Evolutionary conservation across 2,329 filamentous ascomycete genomes (phyloP).

Genomic region (Colletotrichum sp.): DNA sequence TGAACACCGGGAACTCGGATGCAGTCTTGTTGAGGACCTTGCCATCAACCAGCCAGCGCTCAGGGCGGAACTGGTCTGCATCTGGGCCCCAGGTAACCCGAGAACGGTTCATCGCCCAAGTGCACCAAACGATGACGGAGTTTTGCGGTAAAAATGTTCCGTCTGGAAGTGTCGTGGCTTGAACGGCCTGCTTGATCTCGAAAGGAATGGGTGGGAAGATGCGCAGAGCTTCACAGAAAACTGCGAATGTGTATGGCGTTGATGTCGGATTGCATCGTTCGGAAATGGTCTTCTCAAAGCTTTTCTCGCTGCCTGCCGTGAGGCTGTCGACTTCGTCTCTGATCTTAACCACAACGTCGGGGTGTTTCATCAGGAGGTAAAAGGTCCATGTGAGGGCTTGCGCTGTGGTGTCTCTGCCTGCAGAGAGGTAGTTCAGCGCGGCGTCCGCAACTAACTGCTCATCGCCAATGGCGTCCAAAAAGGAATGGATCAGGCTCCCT

Average conservation of each 20-base stretch:
- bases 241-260: conserved; percentile 63
- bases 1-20: conserved; percentile 68
- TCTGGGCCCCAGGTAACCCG: conserved; percentile 60
- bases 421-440: conserved; percentile 70
- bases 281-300: conserved; percentile 32
- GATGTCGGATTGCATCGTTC: conserved; percentile 36
- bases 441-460: conserved; percentile 65
- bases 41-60: conserved; percentile 57
- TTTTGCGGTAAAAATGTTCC: conserved; percentile 60
- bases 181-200: conserved; percentile 66
- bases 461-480: conserved; percentile 61
- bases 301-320: conserved; percentile 16
- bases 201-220: conserved; percentile 70
- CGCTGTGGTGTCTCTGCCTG: conserved; percentile 68
- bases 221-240: conserved; percentile 67
- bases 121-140: conserved; percentile 66
- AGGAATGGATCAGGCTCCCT: conserved; percentile 64
- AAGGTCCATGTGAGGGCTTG: conserved; percentile 70
- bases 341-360: conserved; percentile 42
- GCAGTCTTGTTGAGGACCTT: conserved; percentile 47
- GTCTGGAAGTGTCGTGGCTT: conserved; percentile 60
- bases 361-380: conserved; percentile 63
- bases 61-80: conserved; percentile 59
- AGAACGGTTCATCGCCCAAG: conserved; percentile 69
- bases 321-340: conserved; percentile 42